phyloP scores from a whole-genome alignment of 805 yeast species.

The Wickerhamiella azyma region DNA sequence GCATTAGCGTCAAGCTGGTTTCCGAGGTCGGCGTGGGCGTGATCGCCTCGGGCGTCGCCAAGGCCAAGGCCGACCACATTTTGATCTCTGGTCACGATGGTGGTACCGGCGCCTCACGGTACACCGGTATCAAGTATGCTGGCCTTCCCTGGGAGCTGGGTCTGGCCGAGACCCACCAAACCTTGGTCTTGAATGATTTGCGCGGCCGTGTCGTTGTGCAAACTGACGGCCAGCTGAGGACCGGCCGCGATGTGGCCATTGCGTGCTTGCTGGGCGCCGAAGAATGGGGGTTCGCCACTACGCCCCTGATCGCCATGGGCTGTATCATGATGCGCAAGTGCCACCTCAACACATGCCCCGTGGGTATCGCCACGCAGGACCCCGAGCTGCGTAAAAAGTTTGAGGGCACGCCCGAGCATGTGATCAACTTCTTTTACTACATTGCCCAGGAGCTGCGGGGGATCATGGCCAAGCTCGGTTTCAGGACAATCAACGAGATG shows the following conservation, averaged over 20 bases:
- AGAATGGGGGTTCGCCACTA: conserved; percentile 96
- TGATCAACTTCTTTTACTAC: conserved; percentile 92
- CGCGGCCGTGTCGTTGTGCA: conserved; percentile 92
- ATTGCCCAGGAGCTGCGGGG: conserved; percentile 81
- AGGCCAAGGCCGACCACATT: conserved; percentile 95
- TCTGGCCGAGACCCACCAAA: conserved; percentile 95
- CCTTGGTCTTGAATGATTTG: conserved; percentile 85
- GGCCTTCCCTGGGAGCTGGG: conserved; percentile 99
- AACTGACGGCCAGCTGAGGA: conserved; percentile 96
- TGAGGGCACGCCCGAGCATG: conserved; percentile 96
- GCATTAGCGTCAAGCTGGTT: conserved; percentile 91
- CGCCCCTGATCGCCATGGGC: conserved; percentile 94
- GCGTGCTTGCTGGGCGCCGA: conserved; percentile 96
- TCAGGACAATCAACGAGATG: conserved; percentile 94
- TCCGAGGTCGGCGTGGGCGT: conserved; percentile 99
- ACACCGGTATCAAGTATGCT: conserved; percentile 94
- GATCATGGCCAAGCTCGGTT: conserved; percentile 90
- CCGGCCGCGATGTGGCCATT: conserved; percentile 93
- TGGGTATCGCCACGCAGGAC: conserved; percentile 97
- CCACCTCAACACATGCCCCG: conserved; percentile 90
- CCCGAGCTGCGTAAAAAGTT: conserved; percentile 85
- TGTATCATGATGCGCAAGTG: conserved; percentile 95
- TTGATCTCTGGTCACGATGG: conserved; percentile 97
- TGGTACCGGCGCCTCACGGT: conserved; percentile 98
- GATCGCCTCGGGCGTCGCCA: conserved; percentile 97